Evolutionary conservation across 2,329 filamentous ascomycete genomes (phyloP), one percentile per base, ranked within the genome.

Genomic region (Aspergillus glaucus): DNA sequence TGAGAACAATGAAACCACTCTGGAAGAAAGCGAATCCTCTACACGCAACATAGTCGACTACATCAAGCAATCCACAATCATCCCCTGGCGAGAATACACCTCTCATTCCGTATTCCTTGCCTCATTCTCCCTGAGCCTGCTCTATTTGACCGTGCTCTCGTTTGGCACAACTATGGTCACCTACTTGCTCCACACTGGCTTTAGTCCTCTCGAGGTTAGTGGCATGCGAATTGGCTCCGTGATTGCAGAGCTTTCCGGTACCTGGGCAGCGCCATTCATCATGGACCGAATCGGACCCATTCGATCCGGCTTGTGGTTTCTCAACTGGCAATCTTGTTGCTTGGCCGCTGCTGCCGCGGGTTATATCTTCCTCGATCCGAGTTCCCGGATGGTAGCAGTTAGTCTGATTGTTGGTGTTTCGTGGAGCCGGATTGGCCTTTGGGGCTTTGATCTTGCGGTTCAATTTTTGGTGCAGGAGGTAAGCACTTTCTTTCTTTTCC

Each of bases 291-390:
- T 85, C 36, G 81, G 82, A 0, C 69, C 76, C 1, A 71, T 87
- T 6, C 72, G 87, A n/a, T 75, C 79, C 0, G 87, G 86, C 0
- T 73, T 89, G 3, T 90, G 87, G 87, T 82, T 81, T 53, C 61
- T 85, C 8, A 82, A 78, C 48, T 87, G 82, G 79, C 85, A 89
- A 60, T 71, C 85, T n/a, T 49, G 71, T 2, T 82, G 77, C 55
- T 67, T 84, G 4, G 70, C 69, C 1, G 69, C 62, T 0, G 79
- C 73, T 0, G 63, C 75, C 3, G 56, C 61, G 2, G 62, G 72
- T 15, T 79, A 79, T 55, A 71, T 71, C 45, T 60, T 58, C 3
- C 55, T 53, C 28, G 56, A 58, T 7, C 55, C 52, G 12, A 53
- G 15, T 4, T 73, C 41, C 8, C 52, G 53, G 10, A 7, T 73